Base-by-base conservation (phyloP, 352 stramenopile genomes). In the Pythium rhizo-oryzae region DNA sequence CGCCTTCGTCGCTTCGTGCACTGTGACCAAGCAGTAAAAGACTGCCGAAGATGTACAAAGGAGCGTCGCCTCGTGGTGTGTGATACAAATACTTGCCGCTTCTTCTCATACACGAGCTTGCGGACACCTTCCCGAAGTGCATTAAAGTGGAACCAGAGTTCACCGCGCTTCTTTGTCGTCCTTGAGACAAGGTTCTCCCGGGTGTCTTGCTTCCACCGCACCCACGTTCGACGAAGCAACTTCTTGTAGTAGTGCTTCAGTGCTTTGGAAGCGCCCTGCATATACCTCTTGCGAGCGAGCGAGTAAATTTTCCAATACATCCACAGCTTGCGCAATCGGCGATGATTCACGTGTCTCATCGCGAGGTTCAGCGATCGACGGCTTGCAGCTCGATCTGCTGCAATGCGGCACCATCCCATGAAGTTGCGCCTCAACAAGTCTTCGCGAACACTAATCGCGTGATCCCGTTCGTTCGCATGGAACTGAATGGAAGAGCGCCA, bases 301-400 rank as follows among this genome's bases (percentile, higher is more conserved):
- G 84, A 87, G 58, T 92, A 96, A 23, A 84, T 84, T 49, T 91
- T 93, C 88, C 88, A 96, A 49, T 91, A 71, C 50, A 80, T 64
- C 88, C 88, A 96, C 8, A 93, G 55, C 35, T 92, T 93, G 8
- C 80, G 80, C 30, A 92, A 66, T 0, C 77, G 71, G 3, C 78
- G 70, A 23, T 87, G 86, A 33, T 86, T 87, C 4, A 91, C 71
- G 64, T 90, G 89, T 7, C 86, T 65, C 33, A 81, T 84, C 1
- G 81, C 84, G 2, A 94, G 37, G 9, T 60, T 81, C 1, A 92
- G 56, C 4, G 86, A 80, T 13, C 86, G 66, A 50, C 79, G 72
- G 15, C 63, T 78, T 8, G 70, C 70, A 0, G 76, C 62, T 55
- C 68, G 69, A 19, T 90, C 78, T 2, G 64, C 69, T 12, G 78